Percentiles rank a stretch among this genome's conserved stretches.
These are phyloP conservation scores for Podaxis sp. DNA, from an alignment of 768 basidiomycete genomes.

Conservation along the genomic window DNA sequence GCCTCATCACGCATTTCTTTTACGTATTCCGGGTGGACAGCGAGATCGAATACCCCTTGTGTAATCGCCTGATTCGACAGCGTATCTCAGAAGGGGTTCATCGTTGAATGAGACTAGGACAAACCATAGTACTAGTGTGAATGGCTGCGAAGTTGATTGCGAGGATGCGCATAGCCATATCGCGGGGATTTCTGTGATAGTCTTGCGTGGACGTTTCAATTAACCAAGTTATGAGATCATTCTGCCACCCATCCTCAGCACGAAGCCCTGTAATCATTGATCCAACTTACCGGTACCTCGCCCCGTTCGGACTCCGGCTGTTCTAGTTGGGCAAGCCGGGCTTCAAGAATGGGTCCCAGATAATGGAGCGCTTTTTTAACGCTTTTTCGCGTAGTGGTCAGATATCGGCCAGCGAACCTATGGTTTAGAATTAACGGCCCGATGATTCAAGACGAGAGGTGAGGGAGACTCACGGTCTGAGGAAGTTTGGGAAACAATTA, in stretches of 20 bases:
- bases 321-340: slow-evolving; percentile 5
- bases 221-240: slow-evolving; percentile 43
- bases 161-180: slow-evolving; percentile 31
- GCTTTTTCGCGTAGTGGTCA: slow-evolving; percentile 6
- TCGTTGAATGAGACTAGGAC: background rate
- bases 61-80: slow-evolving; percentile 39
- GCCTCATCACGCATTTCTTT: slow-evolving; percentile 42
- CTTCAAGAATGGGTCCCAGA: slow-evolving; percentile 18
- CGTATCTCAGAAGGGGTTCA: slow-evolving; percentile 11
- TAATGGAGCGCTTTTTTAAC: slow-evolving; percentile 9
- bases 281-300: background rate
- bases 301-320: background rate
- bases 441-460: slow-evolving; percentile 23
- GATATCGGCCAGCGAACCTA: slow-evolving; percentile 18
- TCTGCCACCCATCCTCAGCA: slow-evolving; percentile 23
- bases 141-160: slow-evolving; percentile 39
- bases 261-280: background rate
- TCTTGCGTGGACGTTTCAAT: slow-evolving; percentile 33
- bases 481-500: slow-evolving; percentile 32
- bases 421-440: background rate
- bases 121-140: slow-evolving; percentile 40
- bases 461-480: slow-evolving; percentile 37
- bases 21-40: slow-evolving; percentile 32
- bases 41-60: slow-evolving; percentile 35
- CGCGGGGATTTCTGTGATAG: slow-evolving; percentile 21